Conservation (phyloP, 2,329 filamentous ascomycete species). For the Verticillium klebahnii region DNA sequence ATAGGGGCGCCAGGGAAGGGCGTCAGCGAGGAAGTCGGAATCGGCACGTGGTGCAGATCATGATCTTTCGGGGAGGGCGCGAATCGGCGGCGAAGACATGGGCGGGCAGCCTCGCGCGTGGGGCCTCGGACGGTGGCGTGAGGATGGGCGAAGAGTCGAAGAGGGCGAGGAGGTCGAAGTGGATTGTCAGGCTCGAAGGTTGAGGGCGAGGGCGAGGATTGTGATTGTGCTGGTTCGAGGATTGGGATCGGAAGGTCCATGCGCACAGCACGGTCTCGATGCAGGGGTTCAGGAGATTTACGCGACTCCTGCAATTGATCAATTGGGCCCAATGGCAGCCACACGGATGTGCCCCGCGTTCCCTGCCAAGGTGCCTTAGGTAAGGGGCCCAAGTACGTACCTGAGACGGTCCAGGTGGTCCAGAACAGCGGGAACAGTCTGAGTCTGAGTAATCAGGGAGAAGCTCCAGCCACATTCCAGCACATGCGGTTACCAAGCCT, state of each 20-base stretch:
- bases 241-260: neutral
- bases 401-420: too few relatives aligned
- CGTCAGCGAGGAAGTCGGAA: conserved; percentile 5
- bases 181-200: neutral
- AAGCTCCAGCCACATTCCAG: neutral
- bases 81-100: neutral
- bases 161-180: too few relatives aligned
- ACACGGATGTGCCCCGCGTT: neutral
- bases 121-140: neutral
- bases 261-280: neutral
- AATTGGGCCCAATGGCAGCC: neutral
- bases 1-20: conserved; percentile 5
- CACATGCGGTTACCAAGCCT: neutral
- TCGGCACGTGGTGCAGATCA: neutral
- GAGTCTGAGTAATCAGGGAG: neutral
- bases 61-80: neutral
- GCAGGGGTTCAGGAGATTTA: neutral
- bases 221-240: neutral
- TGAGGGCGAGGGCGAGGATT: neutral
- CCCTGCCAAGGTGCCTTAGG: neutral
- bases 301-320: neutral
- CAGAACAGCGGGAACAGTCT: neutral
- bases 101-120: neutral
- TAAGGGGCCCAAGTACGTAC: too few relatives aligned
- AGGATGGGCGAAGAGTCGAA: neutral